A percentile compares a stretch with the other conserved stretches of the same genome.
Evolutionary conservation across 2,329 filamentous ascomycete genomes (phyloP).

Genomic region (Colletotrichum simmondsii): DNA sequence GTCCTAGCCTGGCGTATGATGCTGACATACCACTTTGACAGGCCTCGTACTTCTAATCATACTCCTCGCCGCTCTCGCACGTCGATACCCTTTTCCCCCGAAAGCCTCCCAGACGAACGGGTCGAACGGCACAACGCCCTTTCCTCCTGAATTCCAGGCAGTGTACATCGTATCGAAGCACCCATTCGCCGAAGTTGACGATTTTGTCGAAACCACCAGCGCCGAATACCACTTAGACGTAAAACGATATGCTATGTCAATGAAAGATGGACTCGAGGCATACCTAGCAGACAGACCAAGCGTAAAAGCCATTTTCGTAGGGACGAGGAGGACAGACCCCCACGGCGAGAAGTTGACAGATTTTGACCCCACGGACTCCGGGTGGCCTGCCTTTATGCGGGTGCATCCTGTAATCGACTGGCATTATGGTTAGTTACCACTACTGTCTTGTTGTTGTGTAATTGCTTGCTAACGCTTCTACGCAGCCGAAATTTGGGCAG

Average conservation of each 20-base stretch:
- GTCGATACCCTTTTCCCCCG: slow-evolving; percentile 43
- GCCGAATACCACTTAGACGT: slow-evolving; percentile 80
- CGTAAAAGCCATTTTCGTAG: slow-evolving; percentile 86
- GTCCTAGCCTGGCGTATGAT: background rate
- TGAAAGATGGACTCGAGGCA: slow-evolving; percentile 82
- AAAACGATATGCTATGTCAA: slow-evolving; percentile 78
- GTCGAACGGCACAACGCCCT: slow-evolving; percentile 34
- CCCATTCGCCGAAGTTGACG: slow-evolving; percentile 87
- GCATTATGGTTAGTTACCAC: slow-evolving; percentile 72
- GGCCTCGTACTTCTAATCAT: slow-evolving; percentile 86
- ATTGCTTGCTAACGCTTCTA: background rate
- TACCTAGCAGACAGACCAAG: slow-evolving; percentile 75
- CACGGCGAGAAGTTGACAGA: slow-evolving; percentile 82
- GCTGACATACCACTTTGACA: slow-evolving; percentile 6
- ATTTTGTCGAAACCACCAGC: slow-evolving; percentile 79
- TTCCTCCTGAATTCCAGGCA: slow-evolving; percentile 70
- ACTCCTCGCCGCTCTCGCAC: slow-evolving; percentile 75
- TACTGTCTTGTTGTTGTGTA: no score
- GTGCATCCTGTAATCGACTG: slow-evolving; percentile 97
- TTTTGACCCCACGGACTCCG: slow-evolving; percentile 88
- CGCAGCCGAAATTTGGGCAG: slow-evolving; percentile 86
- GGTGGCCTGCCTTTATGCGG: slow-evolving; percentile 93
- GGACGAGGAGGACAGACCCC: slow-evolving; percentile 90
- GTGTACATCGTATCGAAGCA: slow-evolving; percentile 90
- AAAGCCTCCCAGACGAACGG: slow-evolving; percentile 36